Evolutionary conservation across 225 moss, liverwort and hornwort genomes (phyloP), one percentile per base, ranked within the genome.

Genomic region (Marchantia polymorpha): DNA sequence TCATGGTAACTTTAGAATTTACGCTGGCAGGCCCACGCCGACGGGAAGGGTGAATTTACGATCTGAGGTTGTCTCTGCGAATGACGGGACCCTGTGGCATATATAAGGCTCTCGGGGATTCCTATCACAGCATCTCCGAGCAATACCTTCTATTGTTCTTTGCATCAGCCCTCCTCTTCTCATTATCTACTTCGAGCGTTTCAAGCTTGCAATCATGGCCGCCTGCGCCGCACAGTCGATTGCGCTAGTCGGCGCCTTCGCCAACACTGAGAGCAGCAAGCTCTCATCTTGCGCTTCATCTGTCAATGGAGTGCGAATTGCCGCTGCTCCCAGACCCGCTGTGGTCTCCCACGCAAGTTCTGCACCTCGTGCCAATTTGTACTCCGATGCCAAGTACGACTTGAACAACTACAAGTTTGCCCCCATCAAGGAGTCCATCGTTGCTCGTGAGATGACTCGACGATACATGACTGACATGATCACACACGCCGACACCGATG

Each of bases 391-490:
- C 6, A 78, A 82, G 70, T 94, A 93, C 16, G 94, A 97, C 52
- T 60, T 94, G 83, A 91, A 72, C 84, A 88, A 94, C 48, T 97
- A 92, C 92, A 94, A 93, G 80, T 97, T 94, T 51, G 87, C 91
- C 12, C 94, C 97, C 0, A 93, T 94, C 75, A 93, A 93, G 92
- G 97, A 94, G 87, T 94, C 97, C 13, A 96, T 92, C 0, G 94
- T 94, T 10, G 85, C 93, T 8, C 84, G 80, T 0, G 92, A 93
- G 85, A 96, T 97, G 97, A 92, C 94, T 59, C 84, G 90, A 55
- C 89, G 92, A 0, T 94, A 97, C 89, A 94, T 97, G 94, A 97
- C 96, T 2, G 94, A 97, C 78, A 97, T 94, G 96, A 94, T 97
- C 84, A 94, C 94, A 5, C 93, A 94, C 26, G 96, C 94, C 0